These are phyloP conservation scores for Phialophora macrospora DNA, from an alignment of 2,329 filamentous ascomycete genomes.

Conservation along the genomic window DNA sequence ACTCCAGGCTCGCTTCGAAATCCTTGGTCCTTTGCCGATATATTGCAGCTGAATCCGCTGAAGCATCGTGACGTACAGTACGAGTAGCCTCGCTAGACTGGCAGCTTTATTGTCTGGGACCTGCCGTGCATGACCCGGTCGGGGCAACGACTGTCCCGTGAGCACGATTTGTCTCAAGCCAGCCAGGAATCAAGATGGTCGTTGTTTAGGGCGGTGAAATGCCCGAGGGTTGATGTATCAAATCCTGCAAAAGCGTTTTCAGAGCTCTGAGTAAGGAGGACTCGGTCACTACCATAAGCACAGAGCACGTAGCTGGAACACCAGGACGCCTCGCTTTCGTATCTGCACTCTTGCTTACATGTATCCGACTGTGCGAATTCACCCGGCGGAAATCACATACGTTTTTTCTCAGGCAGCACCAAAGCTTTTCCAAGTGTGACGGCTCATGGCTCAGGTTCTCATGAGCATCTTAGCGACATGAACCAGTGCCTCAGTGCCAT, in stretches of 20 bases:
- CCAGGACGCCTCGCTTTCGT: constrained; percentile 22
- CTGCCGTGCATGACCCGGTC: no score
- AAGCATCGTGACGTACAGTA: no score
- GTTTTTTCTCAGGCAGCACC: neutral
- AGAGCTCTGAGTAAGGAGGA: neutral
- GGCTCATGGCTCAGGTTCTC: constrained; percentile 12
- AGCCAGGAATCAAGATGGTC: no score
- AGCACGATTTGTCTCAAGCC: no score
- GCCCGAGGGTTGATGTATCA: neutral
- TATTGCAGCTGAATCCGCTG: no score
- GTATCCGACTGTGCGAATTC: neutral
- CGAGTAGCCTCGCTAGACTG: no score
- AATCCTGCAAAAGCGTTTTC: neutral
- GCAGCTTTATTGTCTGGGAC: no score
- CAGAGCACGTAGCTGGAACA: neutral
- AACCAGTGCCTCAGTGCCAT: constrained; percentile 22
- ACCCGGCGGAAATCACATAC: neutral
- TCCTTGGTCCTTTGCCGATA: no score
- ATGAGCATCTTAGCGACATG: constrained; percentile 28
- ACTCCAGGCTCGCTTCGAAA: no score
- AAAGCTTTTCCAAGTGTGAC: neutral
- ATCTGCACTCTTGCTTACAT: constrained; percentile 8
- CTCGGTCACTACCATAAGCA: neutral
- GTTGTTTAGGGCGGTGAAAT: no score
- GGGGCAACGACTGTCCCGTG: no score